Conservation (phyloP, 2,329 filamentous ascomycete species). For the Fusarium bactridioides region DNA sequence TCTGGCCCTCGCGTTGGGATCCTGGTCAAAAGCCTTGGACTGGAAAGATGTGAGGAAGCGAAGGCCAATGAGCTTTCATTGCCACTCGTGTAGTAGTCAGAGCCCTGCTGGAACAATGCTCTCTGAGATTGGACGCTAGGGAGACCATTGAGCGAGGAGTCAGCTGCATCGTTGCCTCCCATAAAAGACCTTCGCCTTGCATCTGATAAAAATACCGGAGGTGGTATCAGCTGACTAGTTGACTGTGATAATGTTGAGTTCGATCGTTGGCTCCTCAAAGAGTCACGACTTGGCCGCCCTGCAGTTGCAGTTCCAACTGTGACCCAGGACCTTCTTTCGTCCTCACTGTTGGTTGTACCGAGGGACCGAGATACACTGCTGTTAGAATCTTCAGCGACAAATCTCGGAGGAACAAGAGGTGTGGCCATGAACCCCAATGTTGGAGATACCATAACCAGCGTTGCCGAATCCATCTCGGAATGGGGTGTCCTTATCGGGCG, state of each 20-base stretch:
- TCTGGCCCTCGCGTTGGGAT: slow-evolving; percentile 14
- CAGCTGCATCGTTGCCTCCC: slow-evolving; percentile 40
- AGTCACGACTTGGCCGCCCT: slow-evolving; percentile 38
- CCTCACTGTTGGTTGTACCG: slow-evolving; percentile 35
- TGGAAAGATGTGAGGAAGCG: slow-evolving; percentile 41
- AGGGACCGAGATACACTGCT: slow-evolving; percentile 28
- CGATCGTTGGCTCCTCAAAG: slow-evolving; percentile 38
- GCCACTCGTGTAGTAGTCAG: slow-evolving; percentile 41
- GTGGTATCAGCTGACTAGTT: slow-evolving; percentile 45
- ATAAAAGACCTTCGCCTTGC: slow-evolving; percentile 39
- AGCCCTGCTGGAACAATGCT: slow-evolving; percentile 30
- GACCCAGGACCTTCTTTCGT: slow-evolving; percentile 46
- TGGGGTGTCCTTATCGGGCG: slow-evolving; percentile 30
- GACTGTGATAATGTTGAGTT: slow-evolving; percentile 43
- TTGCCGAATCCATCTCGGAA: slow-evolving; percentile 38
- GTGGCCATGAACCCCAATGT: slow-evolving; percentile 37
- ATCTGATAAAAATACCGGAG: slow-evolving; percentile 41
- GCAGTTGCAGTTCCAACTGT: slow-evolving; percentile 43
- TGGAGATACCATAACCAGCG: slow-evolving; percentile 39
- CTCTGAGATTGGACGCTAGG: slow-evolving; percentile 34
- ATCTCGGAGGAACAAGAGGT: slow-evolving; percentile 36
- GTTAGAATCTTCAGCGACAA: slow-evolving; percentile 38
- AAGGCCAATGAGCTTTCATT: slow-evolving; percentile 48
- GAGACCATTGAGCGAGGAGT: slow-evolving; percentile 42
- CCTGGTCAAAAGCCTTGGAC: slow-evolving; percentile 33